Conservation (phyloP, 1,284 basidiomycete genomes). For the Rhodotorula sp. region DNA sequence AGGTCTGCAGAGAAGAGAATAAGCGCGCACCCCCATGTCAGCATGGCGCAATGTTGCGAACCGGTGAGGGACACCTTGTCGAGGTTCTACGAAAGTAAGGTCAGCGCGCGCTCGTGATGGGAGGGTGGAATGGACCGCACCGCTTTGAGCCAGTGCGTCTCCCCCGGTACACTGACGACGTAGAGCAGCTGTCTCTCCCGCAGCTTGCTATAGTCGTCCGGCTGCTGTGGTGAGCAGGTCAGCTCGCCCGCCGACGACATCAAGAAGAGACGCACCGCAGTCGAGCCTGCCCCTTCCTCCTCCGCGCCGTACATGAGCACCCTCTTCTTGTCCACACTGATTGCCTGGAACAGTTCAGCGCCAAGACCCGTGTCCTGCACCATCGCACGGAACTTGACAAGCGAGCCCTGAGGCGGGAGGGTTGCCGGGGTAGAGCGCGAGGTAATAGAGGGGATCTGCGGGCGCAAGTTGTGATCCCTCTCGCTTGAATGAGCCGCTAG, state of each 20-base stretch:
- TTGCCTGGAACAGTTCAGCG: constrained; percentile 48
- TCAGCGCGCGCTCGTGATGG: background rate
- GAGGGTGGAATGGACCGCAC: constrained; percentile 16
- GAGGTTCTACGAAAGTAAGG: constrained; percentile 4
- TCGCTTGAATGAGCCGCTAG: too few relatives aligned
- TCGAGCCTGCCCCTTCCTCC: constrained; percentile 38
- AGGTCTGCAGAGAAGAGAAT: constrained; percentile 6
- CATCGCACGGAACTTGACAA: constrained; percentile 51
- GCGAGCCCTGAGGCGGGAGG: constrained; percentile 25
- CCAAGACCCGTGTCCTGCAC: constrained; percentile 52
- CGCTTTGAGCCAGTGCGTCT: constrained; percentile 46
- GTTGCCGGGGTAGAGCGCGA: constrained; percentile 12
- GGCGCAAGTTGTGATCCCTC: too few relatives aligned
- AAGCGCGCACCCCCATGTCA: background rate
- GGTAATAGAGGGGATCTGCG: constrained; percentile 31
- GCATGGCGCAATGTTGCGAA: background rate
- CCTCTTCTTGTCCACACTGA: constrained; percentile 30
- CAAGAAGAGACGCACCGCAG: background rate
- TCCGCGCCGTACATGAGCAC: constrained; percentile 41
- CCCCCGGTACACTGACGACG: constrained; percentile 49
- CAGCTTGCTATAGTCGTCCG: constrained; percentile 46
- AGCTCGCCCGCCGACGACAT: background rate
- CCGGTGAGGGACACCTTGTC: constrained; percentile 10
- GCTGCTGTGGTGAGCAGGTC: constrained; percentile 3
- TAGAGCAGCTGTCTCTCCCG: constrained; percentile 50